Evolutionary conservation across 176 grass and related monocot genomes (phyloP).

Genomic region (Neostapfia colusana): DNA sequence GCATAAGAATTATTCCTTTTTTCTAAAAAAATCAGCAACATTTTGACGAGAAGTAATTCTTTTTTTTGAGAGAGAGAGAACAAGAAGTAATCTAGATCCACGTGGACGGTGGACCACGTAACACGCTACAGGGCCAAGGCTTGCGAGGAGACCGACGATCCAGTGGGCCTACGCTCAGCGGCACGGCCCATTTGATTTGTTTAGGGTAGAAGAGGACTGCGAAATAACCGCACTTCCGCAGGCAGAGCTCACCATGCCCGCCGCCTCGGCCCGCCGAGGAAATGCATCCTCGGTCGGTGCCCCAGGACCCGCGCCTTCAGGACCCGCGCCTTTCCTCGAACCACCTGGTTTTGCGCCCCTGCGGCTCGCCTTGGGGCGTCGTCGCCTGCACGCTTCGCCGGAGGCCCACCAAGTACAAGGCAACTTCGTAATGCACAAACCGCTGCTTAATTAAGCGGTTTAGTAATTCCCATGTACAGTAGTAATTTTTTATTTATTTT

Average conservation of each 20-base stretch:
- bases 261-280: neutral
- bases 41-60: no score
- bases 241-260: conserved; percentile 31
- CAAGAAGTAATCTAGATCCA: no score
- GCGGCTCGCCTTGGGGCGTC: neutral
- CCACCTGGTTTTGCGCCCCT: neutral
- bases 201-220: conserved; percentile 9
- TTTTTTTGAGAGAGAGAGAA: no score
- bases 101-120: no score
- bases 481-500: no score
- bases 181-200: neutral
- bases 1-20: no score
- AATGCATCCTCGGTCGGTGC: neutral
- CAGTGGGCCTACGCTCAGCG: neutral
- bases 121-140: neutral
- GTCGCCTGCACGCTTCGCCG: conserved; percentile 47
- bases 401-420: conserved; percentile 54
- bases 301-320: no score
- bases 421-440: neutral
- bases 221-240: conserved; percentile 40
- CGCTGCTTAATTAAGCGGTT: neutral
- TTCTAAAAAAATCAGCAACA: no score
- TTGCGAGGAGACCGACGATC: neutral
- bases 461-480: no score
- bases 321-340: neutral